These are phyloP conservation scores for Citrus cavaleriei DNA, from an alignment of 345 rosid genomes.

Conservation along the genomic window DNA sequence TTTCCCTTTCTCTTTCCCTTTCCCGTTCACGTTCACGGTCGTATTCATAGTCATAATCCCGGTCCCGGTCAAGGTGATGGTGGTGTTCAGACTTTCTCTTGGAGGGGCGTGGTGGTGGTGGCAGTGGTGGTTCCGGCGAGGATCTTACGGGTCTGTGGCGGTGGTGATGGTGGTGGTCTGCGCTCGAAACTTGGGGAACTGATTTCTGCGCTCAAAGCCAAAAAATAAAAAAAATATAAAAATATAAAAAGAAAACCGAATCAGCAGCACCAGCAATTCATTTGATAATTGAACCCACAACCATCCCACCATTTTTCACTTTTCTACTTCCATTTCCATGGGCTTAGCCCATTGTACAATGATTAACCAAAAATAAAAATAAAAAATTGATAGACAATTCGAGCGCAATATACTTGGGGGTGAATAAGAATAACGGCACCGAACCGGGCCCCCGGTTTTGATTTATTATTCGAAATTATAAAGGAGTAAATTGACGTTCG, in stretches of 20 bases:
- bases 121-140: slow-evolving; percentile 45
- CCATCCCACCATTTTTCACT: too few species aligned
- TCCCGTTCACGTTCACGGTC: slow-evolving; percentile 33
- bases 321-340: neutral
- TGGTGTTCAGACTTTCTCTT: slow-evolving; percentile 63
- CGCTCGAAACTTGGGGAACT: slow-evolving; percentile 32
- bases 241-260: too few species aligned
- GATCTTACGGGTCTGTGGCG: slow-evolving; percentile 49
- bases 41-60: slow-evolving; percentile 38
- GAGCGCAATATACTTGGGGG: neutral
- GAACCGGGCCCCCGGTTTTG: too few species aligned
- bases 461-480: too few species aligned
- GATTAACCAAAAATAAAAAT: too few species aligned
- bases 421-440: too few species aligned
- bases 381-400: too few species aligned
- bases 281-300: too few species aligned
- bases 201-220: slow-evolving; percentile 30
- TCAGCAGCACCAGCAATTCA: neutral
- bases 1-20: slow-evolving; percentile 24
- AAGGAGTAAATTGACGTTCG: too few species aligned
- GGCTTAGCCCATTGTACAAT: neutral
- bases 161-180: slow-evolving; percentile 33
- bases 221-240: neutral
- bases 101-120: slow-evolving; percentile 48
- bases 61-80: slow-evolving; percentile 27